Percentiles rank a stretch among this genome's conserved stretches.
Evolutionary conservation across 1,284 basidiomycete species (phyloP).

Genomic region (Somion occarium): DNA sequence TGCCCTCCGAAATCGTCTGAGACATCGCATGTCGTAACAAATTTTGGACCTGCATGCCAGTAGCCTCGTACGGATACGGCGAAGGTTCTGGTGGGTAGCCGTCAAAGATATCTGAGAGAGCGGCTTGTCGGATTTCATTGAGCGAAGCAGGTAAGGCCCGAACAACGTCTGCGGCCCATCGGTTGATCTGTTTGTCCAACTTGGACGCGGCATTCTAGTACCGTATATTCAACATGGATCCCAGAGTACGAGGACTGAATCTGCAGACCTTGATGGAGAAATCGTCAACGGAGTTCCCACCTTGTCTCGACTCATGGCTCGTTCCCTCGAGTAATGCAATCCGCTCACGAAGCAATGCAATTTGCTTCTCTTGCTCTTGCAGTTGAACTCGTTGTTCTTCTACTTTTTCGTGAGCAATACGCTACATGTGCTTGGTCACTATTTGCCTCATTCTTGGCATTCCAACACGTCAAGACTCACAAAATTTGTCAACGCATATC

Average conservation of each 20-base stretch:
- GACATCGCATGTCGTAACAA: slow-evolving; percentile 73
- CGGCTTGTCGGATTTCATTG: slow-evolving; percentile 51
- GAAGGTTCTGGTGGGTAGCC: slow-evolving; percentile 25
- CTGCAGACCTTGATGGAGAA: slow-evolving; percentile 72
- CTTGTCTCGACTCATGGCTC: slow-evolving; percentile 31
- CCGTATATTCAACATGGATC: background rate
- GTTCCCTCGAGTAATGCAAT: slow-evolving; percentile 70
- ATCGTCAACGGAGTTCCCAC: slow-evolving; percentile 61
- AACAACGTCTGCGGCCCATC: slow-evolving; percentile 75
- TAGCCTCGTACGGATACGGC: slow-evolving; percentile 27
- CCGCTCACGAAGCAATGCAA: slow-evolving; percentile 62
- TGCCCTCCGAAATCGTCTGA: slow-evolving; percentile 71
- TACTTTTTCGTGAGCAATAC: slow-evolving; percentile 82
- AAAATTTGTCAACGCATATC: slow-evolving; percentile 77
- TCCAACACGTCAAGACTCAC: slow-evolving; percentile 36
- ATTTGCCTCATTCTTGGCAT: background rate
- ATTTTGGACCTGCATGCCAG: slow-evolving; percentile 68
- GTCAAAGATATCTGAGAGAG: slow-evolving; percentile 53
- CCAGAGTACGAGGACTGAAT: background rate
- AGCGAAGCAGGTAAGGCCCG: slow-evolving; percentile 51
- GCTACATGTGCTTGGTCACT: slow-evolving; percentile 34
- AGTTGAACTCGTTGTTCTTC: slow-evolving; percentile 74
- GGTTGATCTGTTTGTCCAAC: slow-evolving; percentile 74
- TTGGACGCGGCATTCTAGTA: slow-evolving; percentile 68
- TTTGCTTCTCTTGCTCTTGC: slow-evolving; percentile 77